Base-by-base conservation (phyloP, 495 filamentous ascomycete genomes). In the Talaromyces nanjingensis region DNA sequence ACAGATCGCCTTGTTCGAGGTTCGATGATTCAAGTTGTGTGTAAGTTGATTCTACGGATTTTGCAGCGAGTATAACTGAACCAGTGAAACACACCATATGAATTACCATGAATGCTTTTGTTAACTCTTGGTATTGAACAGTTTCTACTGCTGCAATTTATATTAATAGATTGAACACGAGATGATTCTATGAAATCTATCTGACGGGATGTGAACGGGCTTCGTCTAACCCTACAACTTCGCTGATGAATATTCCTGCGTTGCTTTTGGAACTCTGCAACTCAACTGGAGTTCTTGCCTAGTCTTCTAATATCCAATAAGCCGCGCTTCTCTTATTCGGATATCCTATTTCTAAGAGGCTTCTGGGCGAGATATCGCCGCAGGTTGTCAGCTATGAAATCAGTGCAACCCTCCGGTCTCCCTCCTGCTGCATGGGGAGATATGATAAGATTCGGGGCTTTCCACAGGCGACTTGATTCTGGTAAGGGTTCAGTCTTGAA, bases 401-500 rank as follows among this genome's bases (percentile, higher is more conserved):
- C 73, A 72, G 83, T 83, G 3, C 75, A 74, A 0, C 77, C 83
- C 72, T 81, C 80, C 14, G 84, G 84, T 59, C 84, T 67, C 1
- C 86, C 88, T 29, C 88, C 88, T 14, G 88, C 89, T 64, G 89
- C 89, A 71, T 90, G 88, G 58, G 81, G 81, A 33, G 87, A 85
- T 61, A 90, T 67, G 68, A 87, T 80, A 1, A 87, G 84, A 63
- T 79, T 80, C 58, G 68, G 65, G 66, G 85, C 76, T 52, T 70
- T 71, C 61, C 76, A 73, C 64, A 89, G 70, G 20, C 78, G 71
- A n/a, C 84, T 84, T 0, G 82, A 70, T 59, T 68, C 64, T 14
- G 70, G 70, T 18, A 73, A 62, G 4, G 71, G 87, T 71, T 90
- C 87, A 34, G 78, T 66, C 9, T 80, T 80, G 68, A 89, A 86